Base-by-base conservation (phyloP, 2,329 filamentous ascomycete genomes). In the Talaromyces sp. region DNA sequence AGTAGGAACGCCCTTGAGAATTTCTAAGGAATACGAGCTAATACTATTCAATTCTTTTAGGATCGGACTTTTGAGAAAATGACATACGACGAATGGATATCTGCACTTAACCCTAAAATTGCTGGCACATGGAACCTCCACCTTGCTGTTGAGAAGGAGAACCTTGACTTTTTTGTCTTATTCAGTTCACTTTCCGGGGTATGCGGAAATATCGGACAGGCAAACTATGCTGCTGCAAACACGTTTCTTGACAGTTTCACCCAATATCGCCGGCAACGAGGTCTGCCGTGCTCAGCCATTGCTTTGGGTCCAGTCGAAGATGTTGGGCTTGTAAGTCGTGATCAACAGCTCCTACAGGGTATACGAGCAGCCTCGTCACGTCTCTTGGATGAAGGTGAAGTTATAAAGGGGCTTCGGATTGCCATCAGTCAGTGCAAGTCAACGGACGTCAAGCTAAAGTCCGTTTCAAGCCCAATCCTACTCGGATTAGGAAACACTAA, bases 121-220 rank as follows among this genome's bases (percentile, higher is more conserved):
- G 7, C 49, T 2, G 58, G 58, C 19, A 55, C 53, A 54, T 65
- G 62, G 65, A 71, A 66, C 32, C 59, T 69, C 3, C 68, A 74
- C 42, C 11, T 48, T 1, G 51, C 51, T 4, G 48, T 66, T 1
- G 46, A 61, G 0, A 13, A 33, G 4, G 57, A 24, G 3, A 22
- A 60, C 1, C 63, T 78, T 2, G 75, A 78, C 50, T 78, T 78
- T 61, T 77, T 78, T 58, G 52, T 78, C 13, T 57, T 74, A n/a
- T 57, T 77, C 11, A 72, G 69, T 1, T 77, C 74, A 0, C 49
- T 70, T 0, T 61, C 63, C 8, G 69, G 70, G 6, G 57, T 70
- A 1, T 47, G 72, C 33, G 68, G 71, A 5, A 59, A 64, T 29
- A 24, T 54, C 20, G 64, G 63, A 24, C 62, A 75, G 46, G 65